Conservation (phyloP, 371 early-diverging fungal species). For the Zopfochytrium polystomum region DNA sequence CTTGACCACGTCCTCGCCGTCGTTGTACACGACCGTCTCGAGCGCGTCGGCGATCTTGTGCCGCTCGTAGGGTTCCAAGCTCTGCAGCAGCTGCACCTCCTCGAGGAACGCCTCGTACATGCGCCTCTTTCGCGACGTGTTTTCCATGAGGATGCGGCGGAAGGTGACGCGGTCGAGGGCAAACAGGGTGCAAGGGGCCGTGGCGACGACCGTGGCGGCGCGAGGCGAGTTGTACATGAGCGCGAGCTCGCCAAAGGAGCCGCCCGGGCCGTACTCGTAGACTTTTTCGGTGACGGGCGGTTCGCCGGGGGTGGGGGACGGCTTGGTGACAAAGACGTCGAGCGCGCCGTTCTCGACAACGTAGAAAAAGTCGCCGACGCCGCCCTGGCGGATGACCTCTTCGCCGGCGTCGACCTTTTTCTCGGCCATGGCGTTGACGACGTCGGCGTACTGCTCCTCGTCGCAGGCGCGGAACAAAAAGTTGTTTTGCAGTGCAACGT, state of each 20-base stretch:
- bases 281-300: conserved; percentile 53
- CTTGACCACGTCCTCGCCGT: conserved; percentile 74
- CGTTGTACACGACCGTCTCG: conserved; percentile 76
- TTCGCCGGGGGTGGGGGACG: no score
- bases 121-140: conserved; percentile 84
- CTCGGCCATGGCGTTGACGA: conserved; percentile 95
- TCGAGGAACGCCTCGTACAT: conserved; percentile 92
- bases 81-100: conserved; percentile 78
- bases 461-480: conserved; percentile 91
- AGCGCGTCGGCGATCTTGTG: conserved; percentile 95
- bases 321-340: conserved; percentile 77
- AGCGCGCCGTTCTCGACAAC: conserved; percentile 93
- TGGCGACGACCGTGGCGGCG: conserved; percentile 92
- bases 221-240: conserved; percentile 96
- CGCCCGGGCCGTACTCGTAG: conserved; percentile 73
- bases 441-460: conserved; percentile 92
- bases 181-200: conserved; percentile 84
- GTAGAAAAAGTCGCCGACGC: conserved; percentile 95
- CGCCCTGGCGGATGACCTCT: conserved; percentile 92
- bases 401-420: conserved; percentile 70
- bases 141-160: conserved; percentile 89
- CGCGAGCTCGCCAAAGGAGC: conserved; percentile 95
- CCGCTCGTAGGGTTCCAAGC: conserved; percentile 85
- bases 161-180: conserved; percentile 94
- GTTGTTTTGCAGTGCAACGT: conserved; percentile 75